These are phyloP conservation scores for Beauveria brongniartii DNA, from an alignment of 2,329 filamentous ascomycete species.

Conservation along the genomic window DNA sequence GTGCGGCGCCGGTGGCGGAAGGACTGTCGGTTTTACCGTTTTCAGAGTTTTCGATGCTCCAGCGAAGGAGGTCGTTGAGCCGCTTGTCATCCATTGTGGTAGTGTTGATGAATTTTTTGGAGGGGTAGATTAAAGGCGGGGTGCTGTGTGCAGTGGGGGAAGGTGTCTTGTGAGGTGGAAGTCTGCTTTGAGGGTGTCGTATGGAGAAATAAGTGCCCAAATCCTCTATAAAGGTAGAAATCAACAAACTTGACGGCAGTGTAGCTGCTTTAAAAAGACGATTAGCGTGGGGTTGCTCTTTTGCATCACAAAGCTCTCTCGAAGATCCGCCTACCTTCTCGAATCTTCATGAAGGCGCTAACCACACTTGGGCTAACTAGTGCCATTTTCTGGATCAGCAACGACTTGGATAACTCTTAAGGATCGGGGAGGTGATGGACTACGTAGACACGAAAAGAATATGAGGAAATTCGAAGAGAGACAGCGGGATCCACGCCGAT, in stretches of 20 bases:
- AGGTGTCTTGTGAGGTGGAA: background rate
- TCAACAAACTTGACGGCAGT: background rate
- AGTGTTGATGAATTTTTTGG: background rate
- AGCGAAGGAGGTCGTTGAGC: slow-evolving; percentile 73
- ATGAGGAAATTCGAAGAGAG: too few relatives aligned
- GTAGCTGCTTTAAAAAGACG: background rate
- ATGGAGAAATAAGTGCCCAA: background rate
- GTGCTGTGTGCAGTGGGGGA: background rate
- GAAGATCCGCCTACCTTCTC: slow-evolving; percentile 10
- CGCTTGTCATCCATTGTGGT: slow-evolving; percentile 40
- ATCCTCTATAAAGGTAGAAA: background rate
- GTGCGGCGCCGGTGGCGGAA: slow-evolving; percentile 21
- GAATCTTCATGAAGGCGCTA: slow-evolving; percentile 12
- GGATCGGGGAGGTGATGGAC: background rate
- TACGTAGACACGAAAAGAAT: too few relatives aligned
- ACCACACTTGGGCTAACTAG: slow-evolving; percentile 5
- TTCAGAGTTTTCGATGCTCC: slow-evolving; percentile 52
- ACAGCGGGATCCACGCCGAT: too few relatives aligned
- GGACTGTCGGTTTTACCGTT: slow-evolving; percentile 19
- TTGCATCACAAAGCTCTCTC: slow-evolving; percentile 13
- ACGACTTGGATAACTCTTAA: background rate
- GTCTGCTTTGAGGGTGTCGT: background rate
- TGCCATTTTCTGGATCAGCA: background rate
- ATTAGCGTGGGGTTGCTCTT: slow-evolving; percentile 8
- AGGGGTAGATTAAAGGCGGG: background rate